Evolutionary conservation across 192 early-diverging fungal genomes (phyloP), one percentile per base, ranked within the genome.

Genomic region (Phlyctochytrium planicorne): DNA sequence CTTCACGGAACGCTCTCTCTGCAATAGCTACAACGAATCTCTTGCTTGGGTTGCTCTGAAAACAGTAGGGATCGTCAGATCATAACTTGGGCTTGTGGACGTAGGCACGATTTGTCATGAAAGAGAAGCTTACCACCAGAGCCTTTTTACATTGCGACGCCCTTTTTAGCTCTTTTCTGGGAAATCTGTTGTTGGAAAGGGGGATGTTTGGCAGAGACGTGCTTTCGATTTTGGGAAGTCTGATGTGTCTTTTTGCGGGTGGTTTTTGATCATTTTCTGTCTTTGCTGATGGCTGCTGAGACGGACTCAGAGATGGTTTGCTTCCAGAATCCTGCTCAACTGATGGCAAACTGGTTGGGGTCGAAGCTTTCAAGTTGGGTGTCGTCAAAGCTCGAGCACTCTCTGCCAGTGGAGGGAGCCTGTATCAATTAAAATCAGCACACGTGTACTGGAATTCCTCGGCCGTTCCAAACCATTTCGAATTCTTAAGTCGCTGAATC

Each of bases 391-490:
- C 31, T 12, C 50, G 37, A 3, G 61, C 40, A 32, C 12, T 53
- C 17, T 70, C 68, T 16, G 61, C 65, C 29, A 70, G 53, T 24
- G 68, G 68, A 20, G 68, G 68, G 3, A 70, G 52, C 68, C 68
- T 70, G 1, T 17, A 2, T 20, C 12, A 32, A 27, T 30, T 23
- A 23, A 16, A 10, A 34, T 62, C 33, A 25, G 20, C 24, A 0
- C 27, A 62, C 12, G 24, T 14, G 14, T 34, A 34, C 24, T 14
- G 27, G 2, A 65, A 20, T 27, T 31, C 24, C 20, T 6, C 29
- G 17, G 52, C 25, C 17, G 40, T 0, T 25, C 25, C 1, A 17
- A 59, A 65, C 69, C 69, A 71, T 65, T 71, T 71, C 14, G 53
- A 20, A 6, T 47, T 34, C 52, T 37, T 53, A 2, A 71, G 25